A percentile compares a stretch with the other conserved stretches of the same genome.
Conservation (phyloP, 345 rosid genomes). For the Eucalyptus tenuipes region DNA sequence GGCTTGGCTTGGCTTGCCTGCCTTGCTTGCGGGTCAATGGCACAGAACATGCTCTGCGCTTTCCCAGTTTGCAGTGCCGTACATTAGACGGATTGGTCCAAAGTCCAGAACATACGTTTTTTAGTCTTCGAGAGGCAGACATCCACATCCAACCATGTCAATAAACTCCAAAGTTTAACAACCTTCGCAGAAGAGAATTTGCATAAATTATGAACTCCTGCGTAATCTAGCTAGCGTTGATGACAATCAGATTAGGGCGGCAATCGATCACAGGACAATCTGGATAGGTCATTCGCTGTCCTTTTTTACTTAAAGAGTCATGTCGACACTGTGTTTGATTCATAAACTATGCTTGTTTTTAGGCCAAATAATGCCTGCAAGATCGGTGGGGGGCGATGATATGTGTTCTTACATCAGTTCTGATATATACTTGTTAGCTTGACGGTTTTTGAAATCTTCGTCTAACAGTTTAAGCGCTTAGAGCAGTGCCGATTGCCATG, state of each 20-base stretch:
- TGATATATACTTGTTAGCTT: neutral
- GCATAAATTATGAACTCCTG: neutral
- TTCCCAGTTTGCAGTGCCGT: neutral
- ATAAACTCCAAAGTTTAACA: neutral
- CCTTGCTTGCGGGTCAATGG: neutral
- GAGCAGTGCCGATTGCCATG: neutral
- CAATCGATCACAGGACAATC: neutral
- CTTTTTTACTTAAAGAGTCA: no score
- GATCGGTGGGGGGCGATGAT: neutral
- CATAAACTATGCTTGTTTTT: neutral
- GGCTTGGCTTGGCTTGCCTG: neutral
- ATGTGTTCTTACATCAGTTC: neutral
- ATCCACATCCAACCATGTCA: neutral
- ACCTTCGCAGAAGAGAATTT: neutral
- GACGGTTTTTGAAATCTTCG: neutral
- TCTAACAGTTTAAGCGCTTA: neutral
- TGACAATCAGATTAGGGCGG: neutral
- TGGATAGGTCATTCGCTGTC: neutral
- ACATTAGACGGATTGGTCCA: neutral
- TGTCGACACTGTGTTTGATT: no score
- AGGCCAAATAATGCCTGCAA: neutral
- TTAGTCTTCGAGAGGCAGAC: neutral
- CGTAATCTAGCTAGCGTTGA: neutral
- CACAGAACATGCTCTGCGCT: neutral
- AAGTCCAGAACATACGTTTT: neutral